A percentile compares a stretch with the other conserved stretches of the same genome.
Conservation (phyloP, 768 basidiomycete genomes). For the Dioszegia aurantiaca region DNA sequence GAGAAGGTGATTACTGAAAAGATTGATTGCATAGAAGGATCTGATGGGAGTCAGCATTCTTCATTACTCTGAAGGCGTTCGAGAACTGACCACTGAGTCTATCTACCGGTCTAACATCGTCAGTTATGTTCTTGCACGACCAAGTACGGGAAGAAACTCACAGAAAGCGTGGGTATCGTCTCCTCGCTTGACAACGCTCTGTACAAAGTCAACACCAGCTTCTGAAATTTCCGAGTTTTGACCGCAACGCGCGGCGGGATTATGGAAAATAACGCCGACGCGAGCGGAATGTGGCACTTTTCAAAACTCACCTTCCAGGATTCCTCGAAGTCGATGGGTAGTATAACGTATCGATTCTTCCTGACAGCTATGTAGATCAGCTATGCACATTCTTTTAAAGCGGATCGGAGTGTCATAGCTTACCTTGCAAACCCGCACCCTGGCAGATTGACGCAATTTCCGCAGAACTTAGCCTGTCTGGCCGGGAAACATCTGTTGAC, state of each 20-base stretch:
- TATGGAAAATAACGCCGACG: slow-evolving; percentile 13
- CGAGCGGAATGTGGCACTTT: slow-evolving; percentile 52
- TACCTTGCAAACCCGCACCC: slow-evolving; percentile 94
- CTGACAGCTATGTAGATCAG: slow-evolving; percentile 68
- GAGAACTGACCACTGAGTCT: slow-evolving; percentile 7
- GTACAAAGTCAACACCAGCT: slow-evolving; percentile 40
- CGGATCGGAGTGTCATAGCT: slow-evolving; percentile 18
- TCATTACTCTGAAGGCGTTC: too few species aligned
- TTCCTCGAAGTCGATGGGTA: slow-evolving; percentile 97
- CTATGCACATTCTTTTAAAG: slow-evolving; percentile 5
- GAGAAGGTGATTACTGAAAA: not conserved
- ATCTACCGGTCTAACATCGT: slow-evolving; percentile 9
- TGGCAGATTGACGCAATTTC: slow-evolving; percentile 95
- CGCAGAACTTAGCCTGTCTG: slow-evolving; percentile 90
- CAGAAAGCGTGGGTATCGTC: slow-evolving; percentile 98
- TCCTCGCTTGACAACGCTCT: slow-evolving; percentile 94
- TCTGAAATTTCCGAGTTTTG: slow-evolving; percentile 18
- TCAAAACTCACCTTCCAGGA: slow-evolving; percentile 88
- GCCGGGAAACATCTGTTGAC: slow-evolving; percentile 82
- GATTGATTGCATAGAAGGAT: slow-evolving; percentile 11
- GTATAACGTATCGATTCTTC: slow-evolving; percentile 95
- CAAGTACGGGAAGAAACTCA: slow-evolving; percentile 48
- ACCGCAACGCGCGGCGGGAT: slow-evolving; percentile 18
- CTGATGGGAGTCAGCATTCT: too few species aligned
- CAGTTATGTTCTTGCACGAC: not conserved